Percentiles rank a stretch among this genome's conserved stretches.
phyloP scores from a whole-genome alignment of 345 rosid genomes.

The Eucalyptus regnans region DNA sequence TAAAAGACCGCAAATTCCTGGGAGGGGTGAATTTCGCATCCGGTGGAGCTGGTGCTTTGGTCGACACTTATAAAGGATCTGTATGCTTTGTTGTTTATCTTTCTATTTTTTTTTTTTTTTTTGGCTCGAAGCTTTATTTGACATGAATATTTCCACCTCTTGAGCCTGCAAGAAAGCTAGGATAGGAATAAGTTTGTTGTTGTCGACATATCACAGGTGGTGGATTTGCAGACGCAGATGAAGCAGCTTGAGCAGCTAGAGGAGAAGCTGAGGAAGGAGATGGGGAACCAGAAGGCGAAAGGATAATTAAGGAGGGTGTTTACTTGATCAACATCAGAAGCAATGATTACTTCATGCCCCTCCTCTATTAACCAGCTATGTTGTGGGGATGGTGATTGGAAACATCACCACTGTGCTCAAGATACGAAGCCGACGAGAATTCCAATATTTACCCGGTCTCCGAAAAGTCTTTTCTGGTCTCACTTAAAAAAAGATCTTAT shows the following conservation, averaged over 20 bases:
- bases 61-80: conserved; percentile 18
- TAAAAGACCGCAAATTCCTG: background rate
- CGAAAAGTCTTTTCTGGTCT: background rate
- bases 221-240: conserved; percentile 5
- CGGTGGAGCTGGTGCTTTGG: conserved; percentile 37
- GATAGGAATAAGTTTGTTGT: background rate
- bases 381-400: background rate
- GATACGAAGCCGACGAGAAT: background rate
- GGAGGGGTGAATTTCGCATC: conserved; percentile 40
- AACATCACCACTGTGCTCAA: background rate
- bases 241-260: background rate
- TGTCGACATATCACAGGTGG: background rate
- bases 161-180: background rate
- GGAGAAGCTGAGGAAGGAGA: background rate
- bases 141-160: background rate
- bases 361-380: background rate
- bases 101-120: background rate
- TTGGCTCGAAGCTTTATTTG: background rate
- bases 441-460: no score
- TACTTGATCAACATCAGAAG: background rate
- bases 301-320: background rate
- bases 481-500: background rate
- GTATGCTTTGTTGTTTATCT: background rate
- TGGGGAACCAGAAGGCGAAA: background rate
- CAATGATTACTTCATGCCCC: background rate